Evolutionary conservation across 2,329 filamentous ascomycete genomes (phyloP).

Genomic region (Nigrograna mackinnonii): DNA sequence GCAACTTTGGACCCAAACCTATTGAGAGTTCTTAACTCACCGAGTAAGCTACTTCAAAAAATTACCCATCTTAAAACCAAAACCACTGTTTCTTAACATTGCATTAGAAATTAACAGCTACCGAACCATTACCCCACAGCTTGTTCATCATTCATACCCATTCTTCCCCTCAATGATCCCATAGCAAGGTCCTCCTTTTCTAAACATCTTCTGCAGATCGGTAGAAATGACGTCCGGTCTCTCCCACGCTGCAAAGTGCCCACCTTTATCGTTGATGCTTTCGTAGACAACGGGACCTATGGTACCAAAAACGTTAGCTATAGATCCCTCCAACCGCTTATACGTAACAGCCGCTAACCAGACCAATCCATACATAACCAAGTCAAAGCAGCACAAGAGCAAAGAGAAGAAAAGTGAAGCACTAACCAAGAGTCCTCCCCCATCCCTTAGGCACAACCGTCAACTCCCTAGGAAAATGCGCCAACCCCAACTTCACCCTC

Average conservation of each 20-base stretch:
- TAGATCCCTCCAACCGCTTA: too few species aligned
- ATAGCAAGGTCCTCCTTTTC: constrained; percentile 44
- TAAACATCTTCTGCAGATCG: constrained; percentile 64
- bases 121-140: too few species aligned
- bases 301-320: too few species aligned
- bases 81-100: too few species aligned
- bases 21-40: too few species aligned
- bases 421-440: constrained; percentile 58
- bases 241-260: constrained; percentile 67
- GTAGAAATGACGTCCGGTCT: constrained; percentile 55
- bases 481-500: constrained; percentile 56
- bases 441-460: constrained; percentile 58
- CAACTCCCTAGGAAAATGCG: constrained; percentile 63
- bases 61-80: too few species aligned
- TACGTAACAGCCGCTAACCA: constrained; percentile 12
- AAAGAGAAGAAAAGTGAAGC: not conserved
- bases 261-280: constrained; percentile 53
- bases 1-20: too few species aligned
- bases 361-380: constrained; percentile 4
- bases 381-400: not conserved
- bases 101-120: too few species aligned
- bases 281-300: constrained; percentile 59
- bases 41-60: too few species aligned
- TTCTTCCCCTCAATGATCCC: constrained; percentile 35
- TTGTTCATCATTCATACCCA: constrained; percentile 28